Conservation (phyloP, 768 basidiomycete species). For the Boletus sensibilis region DNA sequence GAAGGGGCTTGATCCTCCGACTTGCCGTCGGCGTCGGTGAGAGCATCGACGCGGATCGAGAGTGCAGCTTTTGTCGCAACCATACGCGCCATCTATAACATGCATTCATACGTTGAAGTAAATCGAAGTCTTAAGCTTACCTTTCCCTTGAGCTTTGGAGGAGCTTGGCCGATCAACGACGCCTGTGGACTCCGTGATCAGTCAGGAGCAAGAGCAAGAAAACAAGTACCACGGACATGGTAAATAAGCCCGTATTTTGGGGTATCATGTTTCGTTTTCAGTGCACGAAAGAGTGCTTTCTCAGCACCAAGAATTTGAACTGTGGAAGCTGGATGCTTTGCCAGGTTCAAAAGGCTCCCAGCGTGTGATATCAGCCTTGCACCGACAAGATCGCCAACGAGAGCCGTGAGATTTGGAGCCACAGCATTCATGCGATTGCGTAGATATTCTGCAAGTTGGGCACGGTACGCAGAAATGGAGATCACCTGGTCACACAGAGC, state of each 20-base stretch:
- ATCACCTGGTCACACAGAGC: slow-evolving; percentile 98
- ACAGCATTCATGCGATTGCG: slow-evolving; percentile 98
- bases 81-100: slow-evolving; percentile 93
- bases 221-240: slow-evolving; percentile 58
- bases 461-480: slow-evolving; percentile 90
- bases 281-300: slow-evolving; percentile 72
- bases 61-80: slow-evolving; percentile 97
- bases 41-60: slow-evolving; percentile 95
- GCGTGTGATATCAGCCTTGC: slow-evolving; percentile 75
- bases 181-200: slow-evolving; percentile 48
- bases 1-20: slow-evolving; percentile 78
- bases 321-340: slow-evolving; percentile 77
- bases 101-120: background rate
- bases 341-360: slow-evolving; percentile 65
- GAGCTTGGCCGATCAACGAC: slow-evolving; percentile 94
- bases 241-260: slow-evolving; percentile 99
- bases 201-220: background rate
- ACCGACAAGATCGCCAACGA: slow-evolving; percentile 77
- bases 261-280: slow-evolving; percentile 89
- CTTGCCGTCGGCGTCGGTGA: slow-evolving; percentile 89
- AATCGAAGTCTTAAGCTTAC: slow-evolving; percentile 35
- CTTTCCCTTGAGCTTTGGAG: slow-evolving; percentile 97
- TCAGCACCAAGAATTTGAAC: slow-evolving; percentile 77
- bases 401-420: slow-evolving; percentile 91
- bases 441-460: slow-evolving; percentile 94